Conservation (phyloP, 2,329 filamentous ascomycete species). For the Elsinoe ampelina region DNA sequence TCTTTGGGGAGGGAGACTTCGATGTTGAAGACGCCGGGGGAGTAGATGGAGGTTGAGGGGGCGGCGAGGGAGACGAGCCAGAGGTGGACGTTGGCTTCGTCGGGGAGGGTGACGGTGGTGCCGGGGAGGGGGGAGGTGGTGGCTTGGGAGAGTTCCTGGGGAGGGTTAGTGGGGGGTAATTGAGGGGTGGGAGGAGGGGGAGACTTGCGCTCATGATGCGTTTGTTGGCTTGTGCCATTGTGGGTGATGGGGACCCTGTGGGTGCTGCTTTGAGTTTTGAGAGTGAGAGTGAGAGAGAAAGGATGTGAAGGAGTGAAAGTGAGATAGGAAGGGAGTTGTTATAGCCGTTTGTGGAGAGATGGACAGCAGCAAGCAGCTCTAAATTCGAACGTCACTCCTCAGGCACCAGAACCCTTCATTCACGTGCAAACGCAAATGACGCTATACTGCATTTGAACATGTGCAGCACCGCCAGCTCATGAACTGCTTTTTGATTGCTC, state of each 20-base stretch:
- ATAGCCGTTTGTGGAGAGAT: not conserved
- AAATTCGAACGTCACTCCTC: not conserved
- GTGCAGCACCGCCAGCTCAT: not conserved
- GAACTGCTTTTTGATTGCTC: not conserved
- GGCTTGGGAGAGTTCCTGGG: constrained; percentile 54
- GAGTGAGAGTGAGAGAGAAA: not conserved
- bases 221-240: constrained; percentile 30
- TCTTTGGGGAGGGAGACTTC: constrained; percentile 63
- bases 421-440: not conserved
- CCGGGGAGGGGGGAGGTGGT: constrained; percentile 47
- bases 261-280: not conserved
- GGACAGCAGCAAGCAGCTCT: not conserved
- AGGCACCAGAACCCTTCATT: not conserved
- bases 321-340: not conserved
- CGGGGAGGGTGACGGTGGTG: constrained; percentile 46
- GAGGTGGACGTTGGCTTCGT: constrained; percentile 56
- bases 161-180: constrained; percentile 16
- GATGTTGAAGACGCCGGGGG: constrained; percentile 65
- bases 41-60: constrained; percentile 55
- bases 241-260: not conserved
- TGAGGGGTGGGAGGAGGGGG: not conserved
- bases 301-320: not conserved
- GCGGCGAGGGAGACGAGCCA: constrained; percentile 62
- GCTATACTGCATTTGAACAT: constrained; percentile 1
- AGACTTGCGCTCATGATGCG: constrained; percentile 36